These are phyloP conservation scores for Sicyos baderoa DNA, from an alignment of 306 rosid species.

Conservation along the genomic window DNA sequence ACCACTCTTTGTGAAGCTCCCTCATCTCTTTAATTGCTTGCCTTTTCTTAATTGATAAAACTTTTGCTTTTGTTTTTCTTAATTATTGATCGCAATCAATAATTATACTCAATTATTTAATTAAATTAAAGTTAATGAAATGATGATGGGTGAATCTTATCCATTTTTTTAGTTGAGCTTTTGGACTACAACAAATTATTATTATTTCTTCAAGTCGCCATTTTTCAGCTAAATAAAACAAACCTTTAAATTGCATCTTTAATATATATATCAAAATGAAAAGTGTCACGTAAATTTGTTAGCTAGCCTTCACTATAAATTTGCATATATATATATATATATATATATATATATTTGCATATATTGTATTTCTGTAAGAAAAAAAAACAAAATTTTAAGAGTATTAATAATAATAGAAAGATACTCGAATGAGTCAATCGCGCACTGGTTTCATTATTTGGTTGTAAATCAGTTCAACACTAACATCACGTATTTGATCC, in stretches of 20 bases:
- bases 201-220: background rate
- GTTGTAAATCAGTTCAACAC: too few species aligned
- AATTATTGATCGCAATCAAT: constrained; percentile 8
- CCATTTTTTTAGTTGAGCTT: constrained; percentile 1
- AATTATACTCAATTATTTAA: constrained; percentile 5
- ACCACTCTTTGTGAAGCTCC: background rate
- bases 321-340: too few species aligned
- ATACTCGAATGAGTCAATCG: too few species aligned
- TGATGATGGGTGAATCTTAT: background rate
- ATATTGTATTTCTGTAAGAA: too few species aligned
- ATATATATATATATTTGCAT: too few species aligned
- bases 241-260: background rate
- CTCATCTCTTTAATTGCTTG: too few species aligned
- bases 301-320: background rate
- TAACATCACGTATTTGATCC: too few species aligned
- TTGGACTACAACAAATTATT: background rate
- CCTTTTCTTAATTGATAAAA: background rate
- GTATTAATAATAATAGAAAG: too few species aligned
- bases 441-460: too few species aligned
- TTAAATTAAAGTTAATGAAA: background rate
- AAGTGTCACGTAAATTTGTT: too few species aligned
- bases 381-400: too few species aligned
- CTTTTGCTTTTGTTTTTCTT: background rate
- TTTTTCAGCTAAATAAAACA: background rate
- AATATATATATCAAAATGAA: too few species aligned